Evolutionary conservation across 768 basidiomycete genomes (phyloP), one percentile per base, ranked within the genome.

Genomic region (Suillus plorans): DNA sequence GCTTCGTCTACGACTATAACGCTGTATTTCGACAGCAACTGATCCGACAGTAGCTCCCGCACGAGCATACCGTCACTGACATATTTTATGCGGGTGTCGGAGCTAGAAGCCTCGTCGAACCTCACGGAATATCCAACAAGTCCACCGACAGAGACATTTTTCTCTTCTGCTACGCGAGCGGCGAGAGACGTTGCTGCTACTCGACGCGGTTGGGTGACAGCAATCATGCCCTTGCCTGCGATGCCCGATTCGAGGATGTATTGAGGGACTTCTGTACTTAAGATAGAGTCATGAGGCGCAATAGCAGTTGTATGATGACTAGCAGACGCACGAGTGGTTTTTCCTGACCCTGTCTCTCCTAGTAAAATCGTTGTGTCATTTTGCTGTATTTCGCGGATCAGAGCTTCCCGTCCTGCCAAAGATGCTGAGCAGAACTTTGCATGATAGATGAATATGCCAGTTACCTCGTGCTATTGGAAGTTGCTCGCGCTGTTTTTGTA

Each of bases 31-130:
- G 86, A 87, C 55, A 99, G 81, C 39, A 90, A 74, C 18, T 86
- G 81, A 73, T 96, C 94, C 50, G 85, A 86, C 66, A 96, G 83
- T 59, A 96, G 85, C 81, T 99, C 97, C 50, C 95, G 87, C 50
- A 96, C 90, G 68, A 99, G 89, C 92, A 99, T 98, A 67, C 97
- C 97, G 71, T 99, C 97, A 63, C 96, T 99, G 77, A 97, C 84
- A 73, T 95, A 99, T 78, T 98, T 99, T 78, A 99, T 91, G 57
- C 89, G 85, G 4, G 97, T 99, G 2, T 86, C 80, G 0, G 84
- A 72, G 12, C 87, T 82, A 14, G 84, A 85, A 22, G 85, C 80
- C 71, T 99, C 97, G 74, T 99, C 95, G 76, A 99, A 99, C 16
- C 97, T 92, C 45, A 99, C 95, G 2, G 94, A 88, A 76, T 99